Evolutionary conservation across 108 stramenopile species (phyloP), one percentile per base, ranked within the genome.

Genomic region (Cyclotella kingstonii): DNA sequence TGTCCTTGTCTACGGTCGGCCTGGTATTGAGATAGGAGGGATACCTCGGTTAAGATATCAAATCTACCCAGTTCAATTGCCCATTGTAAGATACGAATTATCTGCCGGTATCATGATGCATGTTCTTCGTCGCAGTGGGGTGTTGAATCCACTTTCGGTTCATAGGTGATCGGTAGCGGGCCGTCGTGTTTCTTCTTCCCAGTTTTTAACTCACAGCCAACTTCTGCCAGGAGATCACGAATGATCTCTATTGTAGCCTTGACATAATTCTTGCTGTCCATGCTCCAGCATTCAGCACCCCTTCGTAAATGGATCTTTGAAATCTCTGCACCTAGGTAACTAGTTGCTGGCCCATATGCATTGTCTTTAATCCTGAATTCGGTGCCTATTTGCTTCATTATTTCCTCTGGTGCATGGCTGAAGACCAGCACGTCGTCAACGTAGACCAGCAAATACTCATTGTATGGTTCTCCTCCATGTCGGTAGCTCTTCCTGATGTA

Each of bases 81-180:
- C 81, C 81, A 82, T 14, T 70, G 54, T 1, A 76, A 43, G 2
- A 78, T 58, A 0, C 81, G 74, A 35, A 82, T 76, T 10, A 79
- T 44, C 21, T 76, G 47, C 33, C 57, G 68, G 49, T 36, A 79
- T 17, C 39, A 8, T 0, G 31, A 9, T 5, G 18, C 29, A 11
- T 23, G 28, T 0, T 76, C 55, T 9, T 48, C 59, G 7, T 58
- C 49, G 14, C 65, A 46, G 14, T 64, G 51, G 0, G 30, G 17
- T 0, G 60, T 53, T 1, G 51, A 41, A 46, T 76, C 77, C 12
- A 73, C 33, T 31, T 76, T 74, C 12, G 81, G 68, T 6, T 54
- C 56, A 58, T 70, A 78, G 38, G 26, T 17, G 4, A 61, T 5
- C 18, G 30, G 64, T 8, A 69, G 40, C 0, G 61, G 68, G 17